Evolutionary conservation across 2,329 filamentous ascomycete species (phyloP).

Genomic region (Beauveria caledonica): DNA sequence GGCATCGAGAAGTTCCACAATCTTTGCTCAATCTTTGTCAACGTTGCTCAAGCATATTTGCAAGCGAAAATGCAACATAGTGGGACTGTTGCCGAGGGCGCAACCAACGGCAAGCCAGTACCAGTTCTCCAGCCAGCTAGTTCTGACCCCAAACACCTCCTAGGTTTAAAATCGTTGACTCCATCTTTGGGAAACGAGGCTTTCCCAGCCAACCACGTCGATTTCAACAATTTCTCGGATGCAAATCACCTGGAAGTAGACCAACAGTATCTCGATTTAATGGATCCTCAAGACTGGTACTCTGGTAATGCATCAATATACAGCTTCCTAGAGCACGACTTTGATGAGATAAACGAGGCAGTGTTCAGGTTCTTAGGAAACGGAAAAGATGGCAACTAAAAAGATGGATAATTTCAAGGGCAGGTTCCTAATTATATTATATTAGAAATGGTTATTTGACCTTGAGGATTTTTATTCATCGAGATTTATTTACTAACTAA

Average conservation of each 20-base stretch:
- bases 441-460: too few relatives aligned
- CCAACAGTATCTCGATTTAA: neutral
- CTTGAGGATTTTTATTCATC: too few relatives aligned
- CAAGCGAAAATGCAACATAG: neutral
- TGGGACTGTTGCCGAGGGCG: neutral
- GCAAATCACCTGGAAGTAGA: neutral
- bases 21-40: constrained; percentile 1
- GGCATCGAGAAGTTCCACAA: constrained; percentile 3
- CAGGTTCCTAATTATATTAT: neutral
- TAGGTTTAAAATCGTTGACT: neutral
- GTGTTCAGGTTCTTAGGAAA: neutral
- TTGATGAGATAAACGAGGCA: neutral
- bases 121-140: neutral
- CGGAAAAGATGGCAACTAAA: neutral
- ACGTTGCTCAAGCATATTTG: constrained; percentile 1
- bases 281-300: neutral
- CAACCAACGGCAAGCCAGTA: neutral
- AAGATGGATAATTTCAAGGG: neutral
- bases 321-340: neutral
- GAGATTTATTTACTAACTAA: too few relatives aligned
- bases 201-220: neutral
- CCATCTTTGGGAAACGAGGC: neutral
- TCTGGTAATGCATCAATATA: neutral
- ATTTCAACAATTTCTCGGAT: neutral
- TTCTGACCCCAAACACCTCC: neutral